Evolutionary conservation across 805 yeast species (phyloP), one percentile per base, ranked within the genome.

Genomic region (Candida maris): DNA sequence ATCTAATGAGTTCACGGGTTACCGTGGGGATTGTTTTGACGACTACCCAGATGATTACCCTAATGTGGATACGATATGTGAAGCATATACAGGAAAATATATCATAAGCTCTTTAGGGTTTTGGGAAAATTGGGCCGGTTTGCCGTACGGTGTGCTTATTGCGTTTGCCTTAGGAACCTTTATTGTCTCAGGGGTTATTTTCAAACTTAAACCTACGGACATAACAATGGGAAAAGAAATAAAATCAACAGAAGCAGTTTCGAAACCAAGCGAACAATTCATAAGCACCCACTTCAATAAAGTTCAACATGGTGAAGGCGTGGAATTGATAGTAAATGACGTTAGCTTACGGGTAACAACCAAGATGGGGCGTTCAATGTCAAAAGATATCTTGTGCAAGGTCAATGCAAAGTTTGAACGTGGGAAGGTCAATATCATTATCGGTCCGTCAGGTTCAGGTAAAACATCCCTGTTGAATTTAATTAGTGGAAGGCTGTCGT

Each of bases 381-480:
- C 50, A 10, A 67, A 63, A 27, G 54, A 50, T 12, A 70, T 76
- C 32, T 46, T 80, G 26, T 51, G 67, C 27, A 55, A 67, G 13
- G 62, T 84, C 10, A 57, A 64, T 36, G 85, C 82, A 0, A 43
- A 48, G 5, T 79, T 81, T 49, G 58, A 61, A 19, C 68, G 79
- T 2, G 77, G 80, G 12, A 66, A 73, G 27, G 63, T 84, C 7
- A 83, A 81, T 51, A 85, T 81, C 4, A 81, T 83, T 29, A 74
- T 83, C 79, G 93, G 93, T 0, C 89, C 91, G 0, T 81, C 88
- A 1, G 91, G 91, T 1, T 77, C 84, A 0, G 93, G 91, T 7
- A 83, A 83, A 51, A 78, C 87, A 0, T 76, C 89, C 0, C 54
- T 84, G 29, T 59, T 83, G 44, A 83, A 80, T 51, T 59, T 70